These are phyloP conservation scores for Ceratocystiopsis minuta DNA, from an alignment of 2,329 filamentous ascomycete species.

Conservation along the genomic window DNA sequence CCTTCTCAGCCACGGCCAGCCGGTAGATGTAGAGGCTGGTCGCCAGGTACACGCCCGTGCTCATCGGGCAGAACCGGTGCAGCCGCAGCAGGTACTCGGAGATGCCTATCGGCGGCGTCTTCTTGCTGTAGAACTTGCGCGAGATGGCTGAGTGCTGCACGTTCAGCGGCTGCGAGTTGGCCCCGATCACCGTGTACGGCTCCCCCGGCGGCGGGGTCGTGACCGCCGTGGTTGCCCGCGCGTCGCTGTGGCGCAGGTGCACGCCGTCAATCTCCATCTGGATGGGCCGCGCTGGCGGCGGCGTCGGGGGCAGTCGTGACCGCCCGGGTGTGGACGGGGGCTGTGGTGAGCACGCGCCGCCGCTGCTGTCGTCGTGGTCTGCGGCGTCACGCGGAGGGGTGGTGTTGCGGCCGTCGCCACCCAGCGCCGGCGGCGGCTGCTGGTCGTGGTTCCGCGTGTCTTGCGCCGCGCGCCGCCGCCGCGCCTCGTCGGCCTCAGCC, in stretches of 20 bases:
- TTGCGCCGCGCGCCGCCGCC: conserved; percentile 1
- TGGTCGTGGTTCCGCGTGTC: not conserved
- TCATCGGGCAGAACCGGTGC: conserved; percentile 85
- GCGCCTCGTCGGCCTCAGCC: conserved; percentile 18
- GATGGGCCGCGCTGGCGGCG: conserved; percentile 7
- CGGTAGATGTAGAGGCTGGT: conserved; percentile 76
- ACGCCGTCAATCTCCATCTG: conserved; percentile 31
- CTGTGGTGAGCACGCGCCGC: not conserved
- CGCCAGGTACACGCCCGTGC: conserved; percentile 80
- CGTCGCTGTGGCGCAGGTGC: conserved; percentile 19
- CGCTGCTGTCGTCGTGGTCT: conserved; percentile 4
- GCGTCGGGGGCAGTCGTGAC: conserved; percentile 7
- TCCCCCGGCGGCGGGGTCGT: conserved; percentile 27
- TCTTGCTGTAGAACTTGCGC: conserved; percentile 83
- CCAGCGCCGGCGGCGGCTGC: not conserved
- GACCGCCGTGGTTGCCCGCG: conserved; percentile 6
- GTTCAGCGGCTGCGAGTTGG: conserved; percentile 53
- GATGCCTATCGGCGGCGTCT: conserved; percentile 64
- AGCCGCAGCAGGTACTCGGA: conserved; percentile 73
- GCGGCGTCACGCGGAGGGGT: not conserved
- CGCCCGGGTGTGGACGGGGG: not conserved
- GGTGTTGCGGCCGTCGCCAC: not conserved
- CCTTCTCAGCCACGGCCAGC: conserved; percentile 57
- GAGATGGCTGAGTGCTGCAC: conserved; percentile 74
- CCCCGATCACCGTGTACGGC: conserved; percentile 45